Percentiles rank a stretch among this genome's conserved stretches.
Evolutionary conservation across 352 stramenopile genomes (phyloP).

Genomic region (Globisporangium middletonii): DNA sequence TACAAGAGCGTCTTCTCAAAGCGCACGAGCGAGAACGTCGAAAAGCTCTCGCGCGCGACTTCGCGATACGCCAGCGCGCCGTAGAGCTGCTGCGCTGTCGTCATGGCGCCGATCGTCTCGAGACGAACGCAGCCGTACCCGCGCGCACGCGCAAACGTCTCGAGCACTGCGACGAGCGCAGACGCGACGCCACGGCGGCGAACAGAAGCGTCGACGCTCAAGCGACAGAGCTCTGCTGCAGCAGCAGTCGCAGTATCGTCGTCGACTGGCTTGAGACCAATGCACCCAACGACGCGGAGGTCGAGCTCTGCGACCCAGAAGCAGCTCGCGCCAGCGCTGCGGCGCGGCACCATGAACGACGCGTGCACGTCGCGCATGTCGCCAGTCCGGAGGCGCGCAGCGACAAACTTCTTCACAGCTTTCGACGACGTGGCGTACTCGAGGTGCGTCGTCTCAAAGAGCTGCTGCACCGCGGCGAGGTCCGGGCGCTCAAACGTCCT

Average conservation of each 20-base stretch:
- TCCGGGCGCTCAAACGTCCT: slow-evolving; percentile 49
- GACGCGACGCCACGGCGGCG: slow-evolving; percentile 46
- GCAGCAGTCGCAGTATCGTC: neutral
- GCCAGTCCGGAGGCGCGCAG: slow-evolving; percentile 39
- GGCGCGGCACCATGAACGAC: slow-evolving; percentile 25
- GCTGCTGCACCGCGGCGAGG: slow-evolving; percentile 30
- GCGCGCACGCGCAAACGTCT: slow-evolving; percentile 26
- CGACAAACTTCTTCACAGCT: slow-evolving; percentile 64
- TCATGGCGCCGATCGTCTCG: slow-evolving; percentile 64
- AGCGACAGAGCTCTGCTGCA: slow-evolving; percentile 48
- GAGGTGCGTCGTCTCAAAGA: slow-evolving; percentile 59
- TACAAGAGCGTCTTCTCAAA: slow-evolving; percentile 33
- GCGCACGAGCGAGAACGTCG: slow-evolving; percentile 48
- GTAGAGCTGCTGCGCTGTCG: slow-evolving; percentile 50
- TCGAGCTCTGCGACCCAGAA: slow-evolving; percentile 59
- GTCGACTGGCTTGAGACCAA: slow-evolving; percentile 41
- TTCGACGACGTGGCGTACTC: slow-evolving; percentile 40
- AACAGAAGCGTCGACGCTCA: slow-evolving; percentile 36
- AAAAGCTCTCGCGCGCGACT: slow-evolving; percentile 17
- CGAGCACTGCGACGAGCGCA: slow-evolving; percentile 33
- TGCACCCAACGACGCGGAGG: slow-evolving; percentile 41
- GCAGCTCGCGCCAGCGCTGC: slow-evolving; percentile 12
- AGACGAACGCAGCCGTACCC: slow-evolving; percentile 33
- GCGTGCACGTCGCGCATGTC: slow-evolving; percentile 49
- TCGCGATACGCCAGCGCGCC: slow-evolving; percentile 31